Evolutionary conservation across 2,329 filamentous ascomycete species (phyloP), one percentile per base, ranked within the genome.

Genomic region (Basipetospora chlamydospora): DNA sequence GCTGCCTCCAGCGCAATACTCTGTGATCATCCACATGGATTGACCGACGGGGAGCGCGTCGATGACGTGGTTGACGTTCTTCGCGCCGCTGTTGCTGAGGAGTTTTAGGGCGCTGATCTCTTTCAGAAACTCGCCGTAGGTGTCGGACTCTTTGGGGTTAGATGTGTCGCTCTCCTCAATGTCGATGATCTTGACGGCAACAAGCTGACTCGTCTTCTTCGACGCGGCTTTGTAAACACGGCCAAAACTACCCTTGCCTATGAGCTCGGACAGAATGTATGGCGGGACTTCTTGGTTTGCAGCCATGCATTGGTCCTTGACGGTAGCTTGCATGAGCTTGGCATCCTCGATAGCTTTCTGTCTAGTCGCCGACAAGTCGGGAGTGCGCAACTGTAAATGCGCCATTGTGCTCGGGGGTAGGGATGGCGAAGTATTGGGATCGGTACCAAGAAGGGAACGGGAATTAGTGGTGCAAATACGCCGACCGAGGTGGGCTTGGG

Each of bases 141-240:
- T 62, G 43, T 66, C 59, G 21, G 64, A 60, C 12, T 63, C 52
- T 37, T 70, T 70, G 2, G 70, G 69, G 44, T 77, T 67, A 20
- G 72, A 56, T 4, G 61, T 69, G 50, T 84, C 80, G 40, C 69
- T 67, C 46, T 77, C 76, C 49, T 85, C 80, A 28, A 84, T 77
- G 50, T 83, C 77, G 49, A 83, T 79, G 44, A 83, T 82, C 56
- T 85, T 82, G 44, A 81, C 67, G 5, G 77, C 76, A 10, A 80
- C 75, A 13, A 78, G 53, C 40, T 63, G 46, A 18, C 48, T 48
- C 15, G 52, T 57, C 26, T 53, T 53, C 18, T 49, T 31, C 20
- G 54, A 49, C 17, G 46, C 52, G 17, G 59, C 73, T 52, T 77
- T 79, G 53, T 77, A 80, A 6, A 80, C 76, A 23, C 74, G 66